These are phyloP conservation scores for Alternaria angustiovoidea DNA, from an alignment of 2,329 filamentous ascomycete genomes.

Conservation along the genomic window DNA sequence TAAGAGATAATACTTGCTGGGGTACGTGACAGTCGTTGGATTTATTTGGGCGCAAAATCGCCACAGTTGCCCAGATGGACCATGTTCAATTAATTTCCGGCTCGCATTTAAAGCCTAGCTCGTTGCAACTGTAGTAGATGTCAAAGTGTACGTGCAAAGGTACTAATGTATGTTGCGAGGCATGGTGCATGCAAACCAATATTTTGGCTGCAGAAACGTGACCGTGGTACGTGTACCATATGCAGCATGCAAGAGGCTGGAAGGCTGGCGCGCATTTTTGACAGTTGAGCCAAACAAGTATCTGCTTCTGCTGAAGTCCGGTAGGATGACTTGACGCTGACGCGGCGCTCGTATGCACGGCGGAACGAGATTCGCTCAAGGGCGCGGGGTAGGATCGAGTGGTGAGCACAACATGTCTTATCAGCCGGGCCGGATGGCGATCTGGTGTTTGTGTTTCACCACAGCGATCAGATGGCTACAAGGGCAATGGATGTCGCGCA, in stretches of 20 bases:
- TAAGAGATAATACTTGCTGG: neutral
- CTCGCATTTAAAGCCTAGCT: neutral
- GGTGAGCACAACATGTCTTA: constrained; percentile 6
- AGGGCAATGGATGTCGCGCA: constrained; percentile 8
- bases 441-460: constrained; percentile 15
- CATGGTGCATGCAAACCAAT: constrained; percentile 3
- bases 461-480: constrained; percentile 3
- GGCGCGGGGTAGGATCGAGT: constrained; percentile 12
- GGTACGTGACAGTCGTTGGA: neutral
- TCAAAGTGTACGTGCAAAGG: neutral
- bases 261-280: neutral
- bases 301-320: neutral
- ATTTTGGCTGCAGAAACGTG: neutral
- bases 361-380: constrained; percentile 2
- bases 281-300: constrained; percentile 1
- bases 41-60: neutral
- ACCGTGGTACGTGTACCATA: neutral
- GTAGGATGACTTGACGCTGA: constrained; percentile 9
- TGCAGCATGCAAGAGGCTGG: neutral
- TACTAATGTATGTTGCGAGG: neutral
- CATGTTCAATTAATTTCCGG: neutral
- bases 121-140: neutral
- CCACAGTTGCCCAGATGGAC: neutral
- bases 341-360: constrained; percentile 9
- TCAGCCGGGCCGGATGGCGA: constrained; percentile 8